Conservation (phyloP, 495 filamentous ascomycete genomes). For the Aspergillus baeticus region DNA sequence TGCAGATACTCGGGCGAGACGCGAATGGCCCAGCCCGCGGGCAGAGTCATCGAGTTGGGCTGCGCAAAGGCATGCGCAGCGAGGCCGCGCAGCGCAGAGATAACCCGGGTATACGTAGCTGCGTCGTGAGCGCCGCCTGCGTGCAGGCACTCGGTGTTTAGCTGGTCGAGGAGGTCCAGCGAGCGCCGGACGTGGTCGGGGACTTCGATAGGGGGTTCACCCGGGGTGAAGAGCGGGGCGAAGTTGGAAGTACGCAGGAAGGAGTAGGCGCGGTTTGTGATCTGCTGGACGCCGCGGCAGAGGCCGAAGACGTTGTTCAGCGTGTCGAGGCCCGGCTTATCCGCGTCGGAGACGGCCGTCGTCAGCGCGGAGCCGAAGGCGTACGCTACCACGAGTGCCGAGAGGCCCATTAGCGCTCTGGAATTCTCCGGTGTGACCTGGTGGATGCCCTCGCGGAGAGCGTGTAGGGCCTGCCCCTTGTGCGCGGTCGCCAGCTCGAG, state of each 20-base stretch:
- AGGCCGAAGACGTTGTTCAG: slow-evolving; percentile 23
- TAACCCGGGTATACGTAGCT: slow-evolving; percentile 9
- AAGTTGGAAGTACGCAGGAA: slow-evolving; percentile 24
- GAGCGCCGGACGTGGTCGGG: slow-evolving; percentile 11
- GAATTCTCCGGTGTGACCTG: slow-evolving; percentile 18
- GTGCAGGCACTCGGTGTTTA: slow-evolving; percentile 10
- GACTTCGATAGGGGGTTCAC: neutral
- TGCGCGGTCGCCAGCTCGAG: slow-evolving; percentile 24
- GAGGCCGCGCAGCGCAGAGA: slow-evolving; percentile 13
- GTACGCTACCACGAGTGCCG: slow-evolving; percentile 23
- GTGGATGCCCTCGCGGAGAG: slow-evolving; percentile 17
- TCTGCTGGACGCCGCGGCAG: slow-evolving; percentile 23
- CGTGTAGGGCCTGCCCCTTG: slow-evolving; percentile 22
- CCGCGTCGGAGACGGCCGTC: slow-evolving; percentile 8
- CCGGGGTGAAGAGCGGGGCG: slow-evolving; percentile 20
- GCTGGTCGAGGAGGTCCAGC: slow-evolving; percentile 16
- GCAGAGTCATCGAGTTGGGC: slow-evolving; percentile 24
- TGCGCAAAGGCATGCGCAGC: slow-evolving; percentile 16
- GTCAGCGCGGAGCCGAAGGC: slow-evolving; percentile 23
- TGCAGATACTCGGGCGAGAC: slow-evolving; percentile 12
- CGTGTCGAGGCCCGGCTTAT: slow-evolving; percentile 17
- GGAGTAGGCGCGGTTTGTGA: slow-evolving; percentile 1
- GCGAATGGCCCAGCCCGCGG: slow-evolving; percentile 24
- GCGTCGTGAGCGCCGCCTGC: neutral
- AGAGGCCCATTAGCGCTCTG: slow-evolving; percentile 23